These are phyloP conservation scores for Cladosporium sp. DNA, from an alignment of 2,329 filamentous ascomycete genomes.

Conservation along the genomic window DNA sequence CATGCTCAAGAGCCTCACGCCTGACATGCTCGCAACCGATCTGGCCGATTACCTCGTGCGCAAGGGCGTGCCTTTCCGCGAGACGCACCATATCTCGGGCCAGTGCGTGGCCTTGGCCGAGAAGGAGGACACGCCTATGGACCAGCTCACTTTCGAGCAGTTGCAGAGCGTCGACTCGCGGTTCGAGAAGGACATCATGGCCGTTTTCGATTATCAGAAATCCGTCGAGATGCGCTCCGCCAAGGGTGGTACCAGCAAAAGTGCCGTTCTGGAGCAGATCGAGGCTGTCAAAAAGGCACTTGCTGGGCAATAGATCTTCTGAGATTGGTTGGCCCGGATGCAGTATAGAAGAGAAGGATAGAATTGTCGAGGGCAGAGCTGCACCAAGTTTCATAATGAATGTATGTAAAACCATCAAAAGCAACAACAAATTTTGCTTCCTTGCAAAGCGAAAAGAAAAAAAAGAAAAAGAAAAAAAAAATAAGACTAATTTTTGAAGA, in stretches of 20 bases:
- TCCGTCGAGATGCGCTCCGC: constrained; percentile 76
- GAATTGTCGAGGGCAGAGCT: no score
- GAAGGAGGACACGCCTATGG: constrained; percentile 62
- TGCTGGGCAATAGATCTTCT: constrained; percentile 18
- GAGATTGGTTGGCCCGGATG: no score
- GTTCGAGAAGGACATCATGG: constrained; percentile 67
- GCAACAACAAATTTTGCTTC: no score
- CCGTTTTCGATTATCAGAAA: constrained; percentile 74
- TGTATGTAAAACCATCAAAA: constrained; percentile 4
- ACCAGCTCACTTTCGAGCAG: constrained; percentile 63
- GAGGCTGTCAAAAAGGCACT: constrained; percentile 46
- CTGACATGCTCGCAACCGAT: constrained; percentile 77
- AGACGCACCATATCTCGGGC: constrained; percentile 75
- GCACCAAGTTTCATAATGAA: no score
- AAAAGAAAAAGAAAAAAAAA: no score
- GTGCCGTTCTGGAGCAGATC: constrained; percentile 62
- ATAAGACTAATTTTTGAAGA: no score
- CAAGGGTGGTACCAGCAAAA: constrained; percentile 73
- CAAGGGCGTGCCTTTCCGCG: constrained; percentile 70
- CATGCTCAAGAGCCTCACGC: constrained; percentile 75
- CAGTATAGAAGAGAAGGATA: no score
- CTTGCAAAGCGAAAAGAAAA: no score
- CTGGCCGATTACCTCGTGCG: constrained; percentile 62
- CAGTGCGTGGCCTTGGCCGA: constrained; percentile 70
- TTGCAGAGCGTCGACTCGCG: constrained; percentile 64